Conservation (phyloP, 2,329 filamentous ascomycete species). For the Alternaria longipes region DNA sequence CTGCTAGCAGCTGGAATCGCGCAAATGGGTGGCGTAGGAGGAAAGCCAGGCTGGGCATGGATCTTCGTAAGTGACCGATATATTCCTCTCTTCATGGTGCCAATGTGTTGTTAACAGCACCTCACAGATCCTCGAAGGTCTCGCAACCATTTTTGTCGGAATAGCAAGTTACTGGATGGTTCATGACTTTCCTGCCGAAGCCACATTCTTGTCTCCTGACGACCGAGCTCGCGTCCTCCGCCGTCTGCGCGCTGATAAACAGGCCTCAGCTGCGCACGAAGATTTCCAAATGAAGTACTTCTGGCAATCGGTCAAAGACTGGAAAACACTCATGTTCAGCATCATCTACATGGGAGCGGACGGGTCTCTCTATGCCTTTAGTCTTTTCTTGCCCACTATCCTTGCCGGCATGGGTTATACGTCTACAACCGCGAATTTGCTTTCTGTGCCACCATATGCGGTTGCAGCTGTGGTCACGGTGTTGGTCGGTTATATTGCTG, state of each 20-base stretch:
- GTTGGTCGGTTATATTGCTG: constrained; percentile 76
- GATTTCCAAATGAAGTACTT: constrained; percentile 77
- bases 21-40: constrained; percentile 71
- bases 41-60: constrained; percentile 55
- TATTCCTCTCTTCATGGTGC: too few relatives aligned
- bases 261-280: constrained; percentile 78
- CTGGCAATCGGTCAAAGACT: constrained; percentile 77
- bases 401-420: constrained; percentile 68
- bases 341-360: constrained; percentile 79
- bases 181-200: constrained; percentile 79
- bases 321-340: constrained; percentile 82
- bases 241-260: constrained; percentile 74
- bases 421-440: constrained; percentile 71
- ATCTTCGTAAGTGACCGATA: constrained; percentile 52
- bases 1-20: constrained; percentile 76
- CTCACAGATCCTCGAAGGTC: constrained; percentile 67
- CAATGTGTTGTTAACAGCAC: constrained; percentile 6
- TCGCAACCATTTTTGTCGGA: constrained; percentile 74
- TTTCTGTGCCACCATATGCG: constrained; percentile 80
- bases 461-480: constrained; percentile 75
- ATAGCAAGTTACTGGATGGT: constrained; percentile 75
- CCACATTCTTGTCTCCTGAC: constrained; percentile 73
- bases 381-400: constrained; percentile 81
- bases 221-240: constrained; percentile 78
- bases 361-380: constrained; percentile 78